phyloP scores from a whole-genome alignment of 2,329 filamentous ascomycete genomes.

The Graphiopsis chlorocephala region DNA sequence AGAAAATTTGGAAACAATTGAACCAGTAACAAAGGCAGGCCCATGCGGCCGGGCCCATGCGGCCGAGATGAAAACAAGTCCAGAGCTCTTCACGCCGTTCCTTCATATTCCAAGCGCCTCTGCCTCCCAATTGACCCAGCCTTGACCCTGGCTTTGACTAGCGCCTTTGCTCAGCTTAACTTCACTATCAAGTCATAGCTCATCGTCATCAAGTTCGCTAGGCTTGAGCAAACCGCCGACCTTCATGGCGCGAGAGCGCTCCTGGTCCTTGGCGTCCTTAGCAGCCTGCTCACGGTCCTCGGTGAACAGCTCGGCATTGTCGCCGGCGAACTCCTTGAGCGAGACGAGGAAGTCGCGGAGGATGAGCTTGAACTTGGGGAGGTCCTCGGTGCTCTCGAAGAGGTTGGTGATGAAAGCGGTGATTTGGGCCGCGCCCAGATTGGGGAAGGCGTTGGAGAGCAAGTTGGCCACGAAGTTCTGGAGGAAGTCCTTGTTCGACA shows the following conservation, averaged over 20 bases:
- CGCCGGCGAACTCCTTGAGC: conserved; percentile 92
- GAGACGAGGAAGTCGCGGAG: conserved; percentile 96
- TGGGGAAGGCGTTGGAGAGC: conserved; percentile 86
- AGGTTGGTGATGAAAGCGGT: conserved; percentile 84
- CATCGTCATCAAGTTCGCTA: conserved; percentile 81
- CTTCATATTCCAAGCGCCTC: conserved; percentile 16
- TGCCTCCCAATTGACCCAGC: conserved; percentile 11
- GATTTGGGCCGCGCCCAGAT: conserved; percentile 80
- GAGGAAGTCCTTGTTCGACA: conserved; percentile 86
- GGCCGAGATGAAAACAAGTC: not conserved
- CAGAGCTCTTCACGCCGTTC: not conserved
- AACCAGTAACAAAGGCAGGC: not conserved
- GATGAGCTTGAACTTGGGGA: conserved; percentile 92
- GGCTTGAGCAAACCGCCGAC: conserved; percentile 95
- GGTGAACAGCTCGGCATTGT: conserved; percentile 89
- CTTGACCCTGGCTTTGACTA: not conserved
- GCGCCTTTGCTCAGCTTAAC: conserved; percentile 29
- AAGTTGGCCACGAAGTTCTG: conserved; percentile 82
- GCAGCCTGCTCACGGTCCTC: conserved; percentile 94
- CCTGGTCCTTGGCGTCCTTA: conserved; percentile 77
- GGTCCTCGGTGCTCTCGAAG: conserved; percentile 82
- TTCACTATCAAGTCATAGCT: conserved; percentile 72
- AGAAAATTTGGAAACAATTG: not conserved
- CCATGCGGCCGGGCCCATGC: not conserved
- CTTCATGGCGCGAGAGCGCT: conserved; percentile 89